Evolutionary conservation across 2,329 filamentous ascomycete genomes (phyloP), one percentile per base, ranked within the genome.

Genomic region (Fusarium subglutinans): DNA sequence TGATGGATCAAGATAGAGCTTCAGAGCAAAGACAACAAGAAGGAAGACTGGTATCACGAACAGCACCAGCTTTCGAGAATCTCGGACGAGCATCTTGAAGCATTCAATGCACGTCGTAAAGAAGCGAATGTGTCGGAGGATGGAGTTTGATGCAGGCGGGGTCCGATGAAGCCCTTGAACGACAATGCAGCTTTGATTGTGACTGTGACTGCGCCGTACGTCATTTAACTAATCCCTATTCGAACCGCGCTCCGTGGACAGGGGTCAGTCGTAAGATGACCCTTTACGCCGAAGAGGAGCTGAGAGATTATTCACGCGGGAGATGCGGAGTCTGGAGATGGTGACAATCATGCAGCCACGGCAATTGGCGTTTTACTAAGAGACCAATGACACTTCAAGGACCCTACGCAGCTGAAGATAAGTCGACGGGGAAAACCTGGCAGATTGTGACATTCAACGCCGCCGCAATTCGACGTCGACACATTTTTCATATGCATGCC

Each of bases 31-130:
- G 24, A 80, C 75, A n/a, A 81, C 26, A n/a, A 84, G 55, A 4
- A 81, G 50, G 18, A 81, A n/a, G 1, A 80, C 40, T 8, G 80
- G 80, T 20, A 77, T 77, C 8, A 81, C 30, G 12, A 82, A 58
- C 28, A 84, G 66, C n/a, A 74, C 69, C 28, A 82, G 60, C 8
- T 81, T 80, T 71, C 76, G 79, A 30, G 80, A 64, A 57, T 83
- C 81, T 54, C 78, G 76, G 30, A 79, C 74, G 40, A 83, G 63
- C 82, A 83, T 83, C 41, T 56, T 73, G 75, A 47, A 51, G 33
- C 20, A 13, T 56, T n/a, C 22, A 48, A 15, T n/a, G 35, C 51
- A 41, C 35, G 35, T 51, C 35, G 45, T 33, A 28, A 15, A 63
- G 43, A 35, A 57, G 17, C n/a, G 55, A 54, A 26, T 33, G 50